Conservation (phyloP, 169 alveolate species). For the Eimeria acervulina region DNA sequence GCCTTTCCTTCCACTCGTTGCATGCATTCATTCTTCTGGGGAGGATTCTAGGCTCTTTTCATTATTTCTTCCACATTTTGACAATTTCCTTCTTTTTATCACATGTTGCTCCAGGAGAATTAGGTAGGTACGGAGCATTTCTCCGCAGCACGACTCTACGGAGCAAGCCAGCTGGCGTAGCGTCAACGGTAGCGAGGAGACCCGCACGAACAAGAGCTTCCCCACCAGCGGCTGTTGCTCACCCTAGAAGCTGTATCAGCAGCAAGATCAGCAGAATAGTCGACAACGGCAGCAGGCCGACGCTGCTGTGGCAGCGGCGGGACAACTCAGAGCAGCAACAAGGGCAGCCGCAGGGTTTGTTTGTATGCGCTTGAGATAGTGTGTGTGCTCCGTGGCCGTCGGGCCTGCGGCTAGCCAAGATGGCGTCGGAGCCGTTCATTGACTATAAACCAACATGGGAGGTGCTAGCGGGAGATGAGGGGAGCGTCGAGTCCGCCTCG, state of each 20-base stretch:
- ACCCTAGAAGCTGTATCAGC: neutral
- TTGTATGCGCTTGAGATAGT: neutral
- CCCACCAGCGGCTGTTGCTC: neutral
- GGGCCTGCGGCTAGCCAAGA: constrained; percentile 54
- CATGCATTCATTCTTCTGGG: neutral
- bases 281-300: neutral
- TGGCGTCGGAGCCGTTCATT: constrained; percentile 86
- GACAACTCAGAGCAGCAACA: neutral
- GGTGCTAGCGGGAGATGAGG: constrained; percentile 57
- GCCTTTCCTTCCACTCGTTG: neutral
- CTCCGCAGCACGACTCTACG: neutral
- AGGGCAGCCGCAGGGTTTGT: neutral
- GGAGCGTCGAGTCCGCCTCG: constrained; percentile 67
- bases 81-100: neutral
- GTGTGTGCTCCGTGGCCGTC: constrained; percentile 4
- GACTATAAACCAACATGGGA: constrained; percentile 80
- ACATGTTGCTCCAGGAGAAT: neutral
- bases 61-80: neutral
- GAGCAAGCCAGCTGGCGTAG: neutral
- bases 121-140: neutral
- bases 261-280: neutral
- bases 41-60: neutral
- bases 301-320: constrained; percentile 1
- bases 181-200: neutral
- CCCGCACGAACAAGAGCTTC: neutral